Percentiles rank a stretch among this genome's conserved stretches.
These are phyloP conservation scores for Pyricularia sp. DNA, from an alignment of 2,329 filamentous ascomycete genomes.

Conservation along the genomic window DNA sequence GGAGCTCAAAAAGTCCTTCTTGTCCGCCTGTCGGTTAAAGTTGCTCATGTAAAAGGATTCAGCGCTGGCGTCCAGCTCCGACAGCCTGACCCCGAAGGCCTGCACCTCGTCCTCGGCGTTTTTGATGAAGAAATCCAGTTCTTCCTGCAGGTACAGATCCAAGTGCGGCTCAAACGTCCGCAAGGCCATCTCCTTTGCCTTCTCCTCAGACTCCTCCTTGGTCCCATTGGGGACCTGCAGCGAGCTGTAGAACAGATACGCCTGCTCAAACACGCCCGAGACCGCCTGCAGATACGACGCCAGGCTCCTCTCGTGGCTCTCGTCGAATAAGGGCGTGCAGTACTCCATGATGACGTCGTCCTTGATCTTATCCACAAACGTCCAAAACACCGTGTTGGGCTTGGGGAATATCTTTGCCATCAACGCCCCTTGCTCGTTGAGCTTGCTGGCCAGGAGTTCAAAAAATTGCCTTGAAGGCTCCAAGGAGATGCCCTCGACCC, in stretches of 20 bases:
- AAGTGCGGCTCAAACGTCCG: slow-evolving; percentile 83
- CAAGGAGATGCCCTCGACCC: slow-evolving; percentile 56
- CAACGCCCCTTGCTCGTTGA: slow-evolving; percentile 72
- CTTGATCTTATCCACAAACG: slow-evolving; percentile 71
- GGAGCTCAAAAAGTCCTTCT: slow-evolving; percentile 89
- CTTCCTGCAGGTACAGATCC: slow-evolving; percentile 87
- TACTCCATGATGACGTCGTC: slow-evolving; percentile 85
- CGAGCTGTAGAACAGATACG: slow-evolving; percentile 64
- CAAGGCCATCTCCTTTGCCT: slow-evolving; percentile 57
- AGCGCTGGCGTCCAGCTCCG: slow-evolving; percentile 79
- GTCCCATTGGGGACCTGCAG: slow-evolving; percentile 47
- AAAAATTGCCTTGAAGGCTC: slow-evolving; percentile 80
- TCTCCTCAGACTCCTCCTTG: slow-evolving; percentile 29
- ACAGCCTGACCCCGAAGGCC: slow-evolving; percentile 85
- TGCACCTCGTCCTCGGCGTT: slow-evolving; percentile 69
- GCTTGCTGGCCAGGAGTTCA: slow-evolving; percentile 58
- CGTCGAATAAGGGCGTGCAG: slow-evolving; percentile 75
- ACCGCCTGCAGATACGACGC: slow-evolving; percentile 77
- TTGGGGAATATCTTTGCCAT: slow-evolving; percentile 78
- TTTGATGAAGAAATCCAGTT: slow-evolving; percentile 75
- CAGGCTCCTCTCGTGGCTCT: slow-evolving; percentile 67
- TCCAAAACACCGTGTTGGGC: slow-evolving; percentile 60
- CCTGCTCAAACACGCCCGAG: slow-evolving; percentile 81
- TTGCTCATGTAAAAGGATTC: slow-evolving; percentile 96
- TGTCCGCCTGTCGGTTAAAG: slow-evolving; percentile 87